Conservation (phyloP, 768 basidiomycete genomes). For the Suillus decipiens region DNA sequence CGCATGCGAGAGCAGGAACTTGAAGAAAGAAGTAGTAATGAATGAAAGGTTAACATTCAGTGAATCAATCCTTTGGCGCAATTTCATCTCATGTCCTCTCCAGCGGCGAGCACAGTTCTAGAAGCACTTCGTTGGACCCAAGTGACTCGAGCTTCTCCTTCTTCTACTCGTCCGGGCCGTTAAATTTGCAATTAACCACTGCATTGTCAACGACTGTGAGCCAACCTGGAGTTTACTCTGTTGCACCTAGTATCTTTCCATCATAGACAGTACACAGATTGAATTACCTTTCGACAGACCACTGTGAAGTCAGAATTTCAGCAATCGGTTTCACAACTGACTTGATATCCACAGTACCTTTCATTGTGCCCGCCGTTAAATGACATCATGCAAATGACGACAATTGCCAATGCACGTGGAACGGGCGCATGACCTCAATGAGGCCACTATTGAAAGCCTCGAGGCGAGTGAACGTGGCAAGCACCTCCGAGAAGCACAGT, state of each 20-base stretch:
- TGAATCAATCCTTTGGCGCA: neutral
- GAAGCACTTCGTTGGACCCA: neutral
- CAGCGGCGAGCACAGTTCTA: neutral
- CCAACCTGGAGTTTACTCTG: neutral
- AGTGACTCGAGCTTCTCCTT: neutral
- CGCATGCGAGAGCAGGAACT: neutral
- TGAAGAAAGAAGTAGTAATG: neutral
- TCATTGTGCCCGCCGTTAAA: neutral
- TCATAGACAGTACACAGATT: neutral
- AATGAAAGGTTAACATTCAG: neutral
- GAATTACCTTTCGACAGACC: neutral
- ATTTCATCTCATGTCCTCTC: neutral
- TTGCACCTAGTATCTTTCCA: neutral
- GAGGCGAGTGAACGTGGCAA: neutral
- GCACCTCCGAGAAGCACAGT: conserved; percentile 2
- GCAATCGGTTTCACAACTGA: neutral
- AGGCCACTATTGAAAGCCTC: conserved; percentile 1
- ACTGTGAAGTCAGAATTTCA: neutral
- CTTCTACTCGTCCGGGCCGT: neutral
- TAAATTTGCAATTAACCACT: neutral
- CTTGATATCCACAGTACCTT: neutral
- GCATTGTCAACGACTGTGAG: neutral
- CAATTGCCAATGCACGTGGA: neutral
- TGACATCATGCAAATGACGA: neutral
- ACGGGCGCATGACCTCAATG: neutral